A percentile compares a stretch with the other conserved stretches of the same genome.
These are phyloP conservation scores for Blastobotrys chiropterorum DNA, from an alignment of 805 yeast genomes.

Conservation along the genomic window DNA sequence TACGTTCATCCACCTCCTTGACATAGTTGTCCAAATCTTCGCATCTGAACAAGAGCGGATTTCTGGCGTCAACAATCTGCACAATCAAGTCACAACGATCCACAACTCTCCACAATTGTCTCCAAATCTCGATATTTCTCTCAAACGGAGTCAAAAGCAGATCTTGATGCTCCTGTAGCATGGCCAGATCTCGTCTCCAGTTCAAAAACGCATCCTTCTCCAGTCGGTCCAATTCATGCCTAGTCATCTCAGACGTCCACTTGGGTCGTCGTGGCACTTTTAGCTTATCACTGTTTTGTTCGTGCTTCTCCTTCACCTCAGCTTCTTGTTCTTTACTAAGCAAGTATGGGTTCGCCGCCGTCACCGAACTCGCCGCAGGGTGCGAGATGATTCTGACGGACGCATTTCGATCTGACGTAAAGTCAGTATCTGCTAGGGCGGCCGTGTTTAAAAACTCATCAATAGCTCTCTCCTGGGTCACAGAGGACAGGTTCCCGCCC, in stretches of 20 bases:
- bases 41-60: slow-evolving; percentile 85
- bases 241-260: slow-evolving; percentile 72
- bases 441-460: slow-evolving; percentile 96
- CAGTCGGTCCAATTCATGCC: slow-evolving; percentile 69
- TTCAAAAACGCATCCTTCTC: slow-evolving; percentile 88
- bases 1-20: slow-evolving; percentile 63
- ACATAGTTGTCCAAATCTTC: slow-evolving; percentile 83
- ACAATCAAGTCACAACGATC: slow-evolving; percentile 92
- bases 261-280: slow-evolving; percentile 90
- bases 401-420: slow-evolving; percentile 81
- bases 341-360: slow-evolving; percentile 48
- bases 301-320: slow-evolving; percentile 55
- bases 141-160: slow-evolving; percentile 91
- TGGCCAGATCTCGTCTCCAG: slow-evolving; percentile 90
- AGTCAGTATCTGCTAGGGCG: slow-evolving; percentile 91
- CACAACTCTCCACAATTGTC: slow-evolving; percentile 95
- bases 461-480: slow-evolving; percentile 87
- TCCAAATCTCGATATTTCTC: slow-evolving; percentile 96
- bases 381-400: slow-evolving; percentile 80
- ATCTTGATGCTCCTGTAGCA: slow-evolving; percentile 77
- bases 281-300: slow-evolving; percentile 45
- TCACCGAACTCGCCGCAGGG: slow-evolving; percentile 36
- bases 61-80: slow-evolving; percentile 96
- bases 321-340: slow-evolving; percentile 58
- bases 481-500: slow-evolving; percentile 78